Percentiles rank a stretch among this genome's conserved stretches.
phyloP scores from a whole-genome alignment of 495 filamentous ascomycete genomes.

The Cenococcum geophilum region DNA sequence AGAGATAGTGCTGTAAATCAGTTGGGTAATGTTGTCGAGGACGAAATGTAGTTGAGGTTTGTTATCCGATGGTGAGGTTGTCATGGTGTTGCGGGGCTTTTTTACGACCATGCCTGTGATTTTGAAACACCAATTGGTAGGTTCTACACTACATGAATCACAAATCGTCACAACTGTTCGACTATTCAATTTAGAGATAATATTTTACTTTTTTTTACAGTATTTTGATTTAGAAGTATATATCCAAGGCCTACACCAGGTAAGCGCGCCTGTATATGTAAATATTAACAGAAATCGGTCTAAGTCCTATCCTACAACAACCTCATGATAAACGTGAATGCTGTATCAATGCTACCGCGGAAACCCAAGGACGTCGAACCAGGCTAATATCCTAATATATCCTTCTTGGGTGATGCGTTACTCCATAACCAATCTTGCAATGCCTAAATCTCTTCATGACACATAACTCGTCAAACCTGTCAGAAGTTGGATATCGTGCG shows the following conservation, averaged over 20 bases:
- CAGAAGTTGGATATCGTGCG: slow-evolving; percentile 1
- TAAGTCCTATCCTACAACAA: not conserved
- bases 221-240: not conserved
- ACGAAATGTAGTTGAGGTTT: not conserved
- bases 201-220: no score
- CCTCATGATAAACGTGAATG: not conserved
- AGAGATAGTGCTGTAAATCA: slow-evolving; percentile 11
- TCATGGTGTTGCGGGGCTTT: not conserved
- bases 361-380: not conserved
- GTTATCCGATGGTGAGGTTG: not conserved
- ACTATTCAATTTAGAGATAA: no score
- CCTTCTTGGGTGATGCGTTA: not conserved
- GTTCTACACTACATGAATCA: no score
- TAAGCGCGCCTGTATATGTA: not conserved
- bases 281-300: not conserved
- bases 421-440: not conserved
- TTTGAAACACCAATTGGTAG: no score
- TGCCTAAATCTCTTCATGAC: slow-evolving; percentile 13
- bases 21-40: slow-evolving; percentile 14
- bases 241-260: not conserved
- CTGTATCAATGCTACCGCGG: not conserved
- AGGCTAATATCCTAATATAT: not conserved
- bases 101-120: not conserved
- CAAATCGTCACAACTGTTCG: no score
- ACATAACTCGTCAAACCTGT: slow-evolving; percentile 16